Base-by-base conservation (phyloP, 805 yeast genomes). In the Saccharomycopsis selenospora region DNA sequence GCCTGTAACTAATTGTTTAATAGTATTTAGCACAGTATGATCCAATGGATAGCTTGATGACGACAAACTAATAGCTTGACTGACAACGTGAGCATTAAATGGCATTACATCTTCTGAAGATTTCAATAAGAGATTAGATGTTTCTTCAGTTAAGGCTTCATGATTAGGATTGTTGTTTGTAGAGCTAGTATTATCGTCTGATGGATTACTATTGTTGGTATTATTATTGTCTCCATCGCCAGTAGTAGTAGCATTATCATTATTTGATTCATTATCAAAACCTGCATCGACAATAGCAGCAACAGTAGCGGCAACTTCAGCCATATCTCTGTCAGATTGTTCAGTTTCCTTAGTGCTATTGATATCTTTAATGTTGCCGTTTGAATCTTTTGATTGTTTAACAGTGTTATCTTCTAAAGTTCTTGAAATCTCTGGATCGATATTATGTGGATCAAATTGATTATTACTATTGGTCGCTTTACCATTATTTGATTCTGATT, bases 401-500 rank as follows among this genome's bases (percentile, higher is more conserved):
- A 17, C 22, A 17, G 5, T 27, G 36, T 26, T 28, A 27, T 28
- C 46, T 14, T 18, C 14, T 25, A 23, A 17, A 22, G 24, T 26
- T 22, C 3, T 14, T 8, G 46, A 23, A 36, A 51, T 51, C n/a
- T 46, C 52, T 20, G 55, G 52, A 29, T 49, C 53, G 30, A 52
- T 49, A 22, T 49, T 44, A 27, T 44, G 23, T 38, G 47, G 42
- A 38, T 44, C 47, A 27, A 36, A 18, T 36, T 43, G 18, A 30
- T 23, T 42, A 14, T 26, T 38, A 17, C 28, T 28, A 20, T 27
- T 40, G 1, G 45, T 20, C 7, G 28, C 24, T 38, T 18, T 43
- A 20, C 25, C 45, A 20, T 43, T 43, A 20, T 14, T 43, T 8
- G 22, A 20, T 8, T 6, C 28, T 43, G 25, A 27, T 7, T 18